Percentiles rank a stretch among this genome's conserved stretches.
Evolutionary conservation across 805 yeast genomes (phyloP).

Genomic region (Pichia membranifaciens): DNA sequence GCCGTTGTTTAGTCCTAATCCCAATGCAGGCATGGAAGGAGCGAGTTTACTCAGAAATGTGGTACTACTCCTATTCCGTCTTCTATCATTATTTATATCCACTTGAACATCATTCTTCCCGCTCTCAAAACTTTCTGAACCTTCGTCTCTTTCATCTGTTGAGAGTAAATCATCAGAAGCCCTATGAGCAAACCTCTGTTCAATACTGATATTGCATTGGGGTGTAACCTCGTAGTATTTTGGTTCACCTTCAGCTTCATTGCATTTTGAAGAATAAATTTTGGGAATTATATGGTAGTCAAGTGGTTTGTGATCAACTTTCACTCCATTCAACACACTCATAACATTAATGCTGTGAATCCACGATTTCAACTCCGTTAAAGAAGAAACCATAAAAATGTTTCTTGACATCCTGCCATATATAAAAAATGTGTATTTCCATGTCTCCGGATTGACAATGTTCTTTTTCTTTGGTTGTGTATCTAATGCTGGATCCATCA

Average conservation of each 20-base stretch:
- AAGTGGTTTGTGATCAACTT: slow-evolving; percentile 17
- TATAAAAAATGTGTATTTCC: slow-evolving; percentile 30
- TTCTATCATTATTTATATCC: neutral
- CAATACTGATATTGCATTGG: slow-evolving; percentile 20
- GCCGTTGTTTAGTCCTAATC: neutral
- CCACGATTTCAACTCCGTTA: slow-evolving; percentile 55
- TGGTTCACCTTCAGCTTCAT: slow-evolving; percentile 23
- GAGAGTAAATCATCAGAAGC: neutral
- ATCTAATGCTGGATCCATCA: too few relatives aligned
- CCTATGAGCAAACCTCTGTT: slow-evolving; percentile 26
- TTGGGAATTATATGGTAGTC: slow-evolving; percentile 21
- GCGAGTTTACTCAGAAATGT: neutral
- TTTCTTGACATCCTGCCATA: slow-evolving; percentile 37
- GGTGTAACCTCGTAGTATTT: slow-evolving; percentile 19
- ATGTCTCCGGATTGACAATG: neutral
- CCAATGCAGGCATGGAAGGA: neutral
- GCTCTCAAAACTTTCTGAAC: too few relatives aligned
- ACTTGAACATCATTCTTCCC: too few relatives aligned
- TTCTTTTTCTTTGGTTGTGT: neutral
- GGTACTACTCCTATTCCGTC: slow-evolving; percentile 7
- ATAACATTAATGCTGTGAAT: slow-evolving; percentile 49
- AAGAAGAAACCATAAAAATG: slow-evolving; percentile 36
- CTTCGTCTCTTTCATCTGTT: neutral
- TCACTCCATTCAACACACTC: slow-evolving; percentile 35
- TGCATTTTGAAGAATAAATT: neutral